phyloP scores from a whole-genome alignment of 371 early-diverging fungal species.

The Apophysomyces trapeziformis region DNA sequence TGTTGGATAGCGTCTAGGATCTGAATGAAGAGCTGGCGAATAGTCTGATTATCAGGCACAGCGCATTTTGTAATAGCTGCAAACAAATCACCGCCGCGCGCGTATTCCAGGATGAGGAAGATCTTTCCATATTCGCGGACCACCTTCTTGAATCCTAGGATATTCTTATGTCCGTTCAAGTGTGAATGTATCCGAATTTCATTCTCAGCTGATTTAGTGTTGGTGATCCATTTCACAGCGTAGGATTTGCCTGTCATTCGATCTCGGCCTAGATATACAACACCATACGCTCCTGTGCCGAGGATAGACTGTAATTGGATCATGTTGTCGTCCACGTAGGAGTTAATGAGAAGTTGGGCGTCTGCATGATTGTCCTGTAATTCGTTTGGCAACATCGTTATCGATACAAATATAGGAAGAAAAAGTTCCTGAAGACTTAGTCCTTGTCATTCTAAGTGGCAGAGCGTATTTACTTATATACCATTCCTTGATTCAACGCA shows the following conservation, averaged over 20 bases:
- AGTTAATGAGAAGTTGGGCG: slow-evolving; percentile 27
- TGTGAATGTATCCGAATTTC: slow-evolving; percentile 72
- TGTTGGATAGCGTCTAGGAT: slow-evolving; percentile 58
- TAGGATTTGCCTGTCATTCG: slow-evolving; percentile 40
- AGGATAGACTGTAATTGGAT: slow-evolving; percentile 55
- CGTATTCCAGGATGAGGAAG: slow-evolving; percentile 75
- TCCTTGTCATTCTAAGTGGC: background rate
- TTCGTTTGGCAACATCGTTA: background rate
- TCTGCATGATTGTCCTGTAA: background rate
- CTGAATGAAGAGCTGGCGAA: slow-evolving; percentile 59
- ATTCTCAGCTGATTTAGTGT: slow-evolving; percentile 46
- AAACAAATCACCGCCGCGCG: slow-evolving; percentile 69
- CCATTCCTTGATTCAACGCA: background rate
- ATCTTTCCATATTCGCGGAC: slow-evolving; percentile 54
- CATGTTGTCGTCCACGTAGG: slow-evolving; percentile 39
- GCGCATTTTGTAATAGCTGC: slow-evolving; percentile 57
- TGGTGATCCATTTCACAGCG: slow-evolving; percentile 70
- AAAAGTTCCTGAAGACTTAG: background rate
- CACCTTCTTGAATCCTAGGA: slow-evolving; percentile 72
- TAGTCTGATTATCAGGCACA: slow-evolving; percentile 43
- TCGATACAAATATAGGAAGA: background rate
- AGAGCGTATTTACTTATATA: background rate
- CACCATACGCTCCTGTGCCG: slow-evolving; percentile 74
- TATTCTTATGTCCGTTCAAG: slow-evolving; percentile 66
- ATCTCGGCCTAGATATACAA: slow-evolving; percentile 63